phyloP scores from a whole-genome alignment of 352 stramenopile genomes.

The Pythium vanterpoolii region DNA sequence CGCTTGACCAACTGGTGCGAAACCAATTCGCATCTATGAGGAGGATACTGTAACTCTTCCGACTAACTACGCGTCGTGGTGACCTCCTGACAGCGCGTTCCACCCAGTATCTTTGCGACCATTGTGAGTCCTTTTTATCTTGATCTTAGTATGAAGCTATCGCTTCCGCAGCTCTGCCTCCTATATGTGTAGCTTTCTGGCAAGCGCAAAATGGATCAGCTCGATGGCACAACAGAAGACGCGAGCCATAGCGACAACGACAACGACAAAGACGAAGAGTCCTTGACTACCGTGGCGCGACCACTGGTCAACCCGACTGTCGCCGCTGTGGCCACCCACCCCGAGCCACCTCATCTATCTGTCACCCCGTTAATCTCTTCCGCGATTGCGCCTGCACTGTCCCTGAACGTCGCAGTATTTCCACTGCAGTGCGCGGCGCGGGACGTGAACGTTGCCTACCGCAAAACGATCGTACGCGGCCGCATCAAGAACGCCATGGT shows the following conservation, averaged over 20 bases:
- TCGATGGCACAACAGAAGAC: conserved; percentile 12
- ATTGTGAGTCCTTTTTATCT: conserved; percentile 10
- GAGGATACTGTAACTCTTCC: no score
- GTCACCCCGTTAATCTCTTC: neutral
- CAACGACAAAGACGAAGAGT: neutral
- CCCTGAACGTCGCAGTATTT: conserved; percentile 10
- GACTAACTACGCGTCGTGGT: neutral
- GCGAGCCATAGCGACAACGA: neutral
- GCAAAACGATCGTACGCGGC: conserved; percentile 8
- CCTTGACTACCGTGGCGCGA: neutral
- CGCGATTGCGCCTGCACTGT: conserved; percentile 1
- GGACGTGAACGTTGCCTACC: conserved; percentile 17
- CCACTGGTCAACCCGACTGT: neutral
- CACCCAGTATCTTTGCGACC: conserved; percentile 18
- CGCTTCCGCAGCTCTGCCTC: neutral
- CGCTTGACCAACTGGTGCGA: conserved; percentile 7
- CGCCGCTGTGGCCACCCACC: no score
- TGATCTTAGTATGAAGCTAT: neutral
- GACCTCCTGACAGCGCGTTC: neutral
- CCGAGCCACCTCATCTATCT: neutral
- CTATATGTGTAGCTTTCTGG: conserved; percentile 1
- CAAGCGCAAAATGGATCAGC: conserved; percentile 23
- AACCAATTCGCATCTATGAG: no score
- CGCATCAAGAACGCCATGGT: conserved; percentile 13
- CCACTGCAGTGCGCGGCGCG: conserved; percentile 18